Evolutionary conservation across 345 rosid genomes (phyloP).

Genomic region (Noccaea caerulescens): DNA sequence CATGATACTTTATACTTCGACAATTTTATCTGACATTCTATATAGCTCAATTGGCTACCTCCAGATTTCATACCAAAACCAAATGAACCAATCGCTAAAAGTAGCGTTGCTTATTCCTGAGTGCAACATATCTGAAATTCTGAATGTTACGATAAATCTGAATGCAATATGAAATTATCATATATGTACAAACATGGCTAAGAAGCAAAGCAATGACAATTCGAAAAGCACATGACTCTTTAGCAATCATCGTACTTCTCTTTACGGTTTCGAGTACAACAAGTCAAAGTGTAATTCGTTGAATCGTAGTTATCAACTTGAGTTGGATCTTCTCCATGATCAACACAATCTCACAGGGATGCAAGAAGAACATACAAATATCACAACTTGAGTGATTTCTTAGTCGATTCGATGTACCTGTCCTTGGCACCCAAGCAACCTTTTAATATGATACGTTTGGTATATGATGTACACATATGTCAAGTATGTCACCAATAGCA

Average conservation of each 20-base stretch:
- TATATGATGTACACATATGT: conserved; percentile 7
- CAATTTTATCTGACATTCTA: neutral
- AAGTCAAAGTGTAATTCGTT: neutral
- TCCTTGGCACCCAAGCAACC: conserved; percentile 52
- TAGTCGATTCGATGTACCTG: conserved; percentile 59
- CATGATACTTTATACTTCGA: neutral
- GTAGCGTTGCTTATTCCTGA: no score
- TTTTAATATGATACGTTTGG: conserved; percentile 29
- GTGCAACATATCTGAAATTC: no score
- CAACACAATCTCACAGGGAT: no score
- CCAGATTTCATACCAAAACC: neutral
- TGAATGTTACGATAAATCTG: no score
- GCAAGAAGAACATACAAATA: no score
- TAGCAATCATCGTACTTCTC: conserved; percentile 1
- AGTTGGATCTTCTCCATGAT: no score
- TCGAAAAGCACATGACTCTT: neutral
- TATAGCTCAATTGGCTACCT: neutral
- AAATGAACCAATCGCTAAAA: no score
- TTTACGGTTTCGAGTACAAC: neutral
- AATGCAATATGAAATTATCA: no score
- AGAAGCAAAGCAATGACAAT: neutral
- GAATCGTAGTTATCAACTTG: no score
- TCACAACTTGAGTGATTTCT: conserved; percentile 14
- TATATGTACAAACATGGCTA: no score
- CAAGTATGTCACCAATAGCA: conserved; percentile 20